phyloP scores from a whole-genome alignment of 129 eudicot species.

The Glebionis coronaria region DNA sequence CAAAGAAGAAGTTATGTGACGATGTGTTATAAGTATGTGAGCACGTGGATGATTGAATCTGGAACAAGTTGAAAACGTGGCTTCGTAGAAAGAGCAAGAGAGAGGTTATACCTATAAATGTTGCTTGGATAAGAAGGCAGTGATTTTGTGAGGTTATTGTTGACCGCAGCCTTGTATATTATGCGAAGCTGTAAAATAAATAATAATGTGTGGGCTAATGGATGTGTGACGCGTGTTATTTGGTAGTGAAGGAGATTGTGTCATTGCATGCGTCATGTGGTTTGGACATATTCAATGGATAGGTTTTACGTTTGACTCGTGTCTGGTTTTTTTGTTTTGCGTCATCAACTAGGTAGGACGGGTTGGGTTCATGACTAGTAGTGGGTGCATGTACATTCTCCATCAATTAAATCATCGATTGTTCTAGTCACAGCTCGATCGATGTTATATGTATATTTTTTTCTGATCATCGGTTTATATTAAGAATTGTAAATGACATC shows the following conservation, averaged over 20 bases:
- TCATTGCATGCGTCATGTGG: constrained; percentile 47
- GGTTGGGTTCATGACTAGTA: no score
- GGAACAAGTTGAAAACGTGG: constrained; percentile 30
- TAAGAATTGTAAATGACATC: no score
- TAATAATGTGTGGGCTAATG: constrained; percentile 22
- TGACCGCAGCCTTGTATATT: constrained; percentile 21
- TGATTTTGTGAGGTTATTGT: constrained; percentile 9
- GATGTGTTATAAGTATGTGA: neutral
- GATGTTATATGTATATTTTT: neutral
- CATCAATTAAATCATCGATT: neutral
- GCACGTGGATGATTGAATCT: constrained; percentile 37
- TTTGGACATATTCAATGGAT: constrained; percentile 23
- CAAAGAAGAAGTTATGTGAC: no score
- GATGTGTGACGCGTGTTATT: constrained; percentile 23
- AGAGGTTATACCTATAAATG: constrained; percentile 2
- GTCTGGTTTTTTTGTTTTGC: constrained; percentile 16
- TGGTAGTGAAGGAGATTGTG: constrained; percentile 27
- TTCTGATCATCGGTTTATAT: no score
- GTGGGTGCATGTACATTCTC: constrained; percentile 14
- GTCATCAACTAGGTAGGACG: constrained; percentile 3
- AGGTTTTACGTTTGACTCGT: constrained; percentile 30
- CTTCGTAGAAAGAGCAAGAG: constrained; percentile 27
- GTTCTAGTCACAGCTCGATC: no score
- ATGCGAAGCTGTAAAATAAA: neutral
- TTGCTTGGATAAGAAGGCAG: constrained; percentile 38